A percentile compares a stretch with the other conserved stretches of the same genome.
Evolutionary conservation across 2,329 filamentous ascomycete genomes (phyloP).

Genomic region (Ilyonectria destructans): DNA sequence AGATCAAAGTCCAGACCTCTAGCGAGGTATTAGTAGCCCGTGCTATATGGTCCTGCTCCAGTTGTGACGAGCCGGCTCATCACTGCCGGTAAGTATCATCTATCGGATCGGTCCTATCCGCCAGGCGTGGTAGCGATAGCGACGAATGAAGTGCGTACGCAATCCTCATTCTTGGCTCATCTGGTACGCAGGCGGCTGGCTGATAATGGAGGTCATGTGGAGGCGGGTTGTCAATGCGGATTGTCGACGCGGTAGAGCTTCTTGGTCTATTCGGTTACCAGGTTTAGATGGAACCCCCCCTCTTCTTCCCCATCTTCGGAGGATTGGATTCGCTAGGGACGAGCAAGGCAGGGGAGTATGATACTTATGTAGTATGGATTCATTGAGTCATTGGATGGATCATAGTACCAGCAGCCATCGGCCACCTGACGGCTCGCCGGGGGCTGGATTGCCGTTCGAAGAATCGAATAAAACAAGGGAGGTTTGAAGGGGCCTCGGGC

Average conservation of each 20-base stretch:
- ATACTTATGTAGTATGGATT: background rate
- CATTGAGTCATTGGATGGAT: background rate
- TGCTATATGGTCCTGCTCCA: background rate
- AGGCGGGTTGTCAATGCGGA: conserved; percentile 13
- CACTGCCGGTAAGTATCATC: conserved; percentile 9
- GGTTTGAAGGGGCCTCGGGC: conserved; percentile 9
- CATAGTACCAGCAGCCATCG: background rate
- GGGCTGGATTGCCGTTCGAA: conserved; percentile 5
- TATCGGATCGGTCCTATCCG: background rate
- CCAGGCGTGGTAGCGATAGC: background rate
- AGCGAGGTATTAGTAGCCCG: conserved; percentile 11
- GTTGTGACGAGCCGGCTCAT: background rate
- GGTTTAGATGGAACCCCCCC: background rate
- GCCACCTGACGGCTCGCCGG: background rate
- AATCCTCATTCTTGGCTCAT: conserved; percentile 10
- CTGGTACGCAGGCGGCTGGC: background rate
- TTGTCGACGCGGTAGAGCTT: conserved; percentile 8
- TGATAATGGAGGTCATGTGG: conserved; percentile 3
- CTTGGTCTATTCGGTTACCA: background rate
- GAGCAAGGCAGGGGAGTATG: background rate
- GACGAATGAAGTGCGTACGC: conserved; percentile 15
- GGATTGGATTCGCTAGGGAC: conserved; percentile 8
- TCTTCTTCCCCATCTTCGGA: conserved; percentile 6
- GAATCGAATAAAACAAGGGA: conserved; percentile 10
- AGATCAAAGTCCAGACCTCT: conserved; percentile 4